Evolutionary conservation across 768 basidiomycete genomes (phyloP).

Genomic region (Pulveroboletus sp.): DNA sequence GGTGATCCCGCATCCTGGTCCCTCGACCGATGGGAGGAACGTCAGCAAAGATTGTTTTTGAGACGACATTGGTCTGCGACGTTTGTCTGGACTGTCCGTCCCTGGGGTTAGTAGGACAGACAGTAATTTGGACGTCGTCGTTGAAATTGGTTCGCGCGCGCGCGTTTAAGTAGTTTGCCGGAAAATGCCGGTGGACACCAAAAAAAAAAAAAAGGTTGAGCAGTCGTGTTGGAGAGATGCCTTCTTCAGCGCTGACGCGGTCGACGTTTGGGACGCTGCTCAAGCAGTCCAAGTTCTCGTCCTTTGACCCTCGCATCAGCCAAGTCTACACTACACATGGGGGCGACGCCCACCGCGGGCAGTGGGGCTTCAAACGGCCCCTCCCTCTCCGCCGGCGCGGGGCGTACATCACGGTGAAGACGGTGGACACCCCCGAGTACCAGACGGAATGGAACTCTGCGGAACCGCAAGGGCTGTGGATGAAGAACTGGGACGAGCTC

Average conservation of each 20-base stretch:
- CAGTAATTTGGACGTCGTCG: slow-evolving; percentile 82
- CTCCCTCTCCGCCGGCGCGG: slow-evolving; percentile 62
- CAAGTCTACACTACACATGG: slow-evolving; percentile 73
- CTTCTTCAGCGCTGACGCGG: slow-evolving; percentile 35
- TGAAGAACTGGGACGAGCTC: slow-evolving; percentile 65
- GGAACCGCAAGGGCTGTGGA: slow-evolving; percentile 61
- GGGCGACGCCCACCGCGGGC: slow-evolving; percentile 68
- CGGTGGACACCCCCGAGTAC: slow-evolving; percentile 68
- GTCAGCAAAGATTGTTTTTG: slow-evolving; percentile 93
- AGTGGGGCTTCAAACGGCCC: slow-evolving; percentile 85
- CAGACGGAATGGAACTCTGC: slow-evolving; percentile 76
- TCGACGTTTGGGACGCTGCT: slow-evolving; percentile 76
- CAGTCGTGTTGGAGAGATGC: slow-evolving; percentile 6
- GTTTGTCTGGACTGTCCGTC: slow-evolving; percentile 86
- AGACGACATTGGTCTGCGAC: slow-evolving; percentile 66
- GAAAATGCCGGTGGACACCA: slow-evolving; percentile 20
- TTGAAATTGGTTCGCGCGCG: background rate
- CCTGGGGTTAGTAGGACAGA: slow-evolving; percentile 54
- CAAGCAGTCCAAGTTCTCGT: slow-evolving; percentile 76
- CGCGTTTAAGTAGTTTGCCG: slow-evolving; percentile 31
- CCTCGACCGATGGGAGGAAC: slow-evolving; percentile 88
- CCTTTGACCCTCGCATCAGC: slow-evolving; percentile 69
- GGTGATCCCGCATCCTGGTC: slow-evolving; percentile 90
- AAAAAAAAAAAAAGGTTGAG: background rate
- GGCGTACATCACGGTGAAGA: slow-evolving; percentile 60